Percentiles rank a stretch among this genome's conserved stretches.
These are phyloP conservation scores for Amanita rimosa DNA, from an alignment of 768 basidiomycete species.

Conservation along the genomic window DNA sequence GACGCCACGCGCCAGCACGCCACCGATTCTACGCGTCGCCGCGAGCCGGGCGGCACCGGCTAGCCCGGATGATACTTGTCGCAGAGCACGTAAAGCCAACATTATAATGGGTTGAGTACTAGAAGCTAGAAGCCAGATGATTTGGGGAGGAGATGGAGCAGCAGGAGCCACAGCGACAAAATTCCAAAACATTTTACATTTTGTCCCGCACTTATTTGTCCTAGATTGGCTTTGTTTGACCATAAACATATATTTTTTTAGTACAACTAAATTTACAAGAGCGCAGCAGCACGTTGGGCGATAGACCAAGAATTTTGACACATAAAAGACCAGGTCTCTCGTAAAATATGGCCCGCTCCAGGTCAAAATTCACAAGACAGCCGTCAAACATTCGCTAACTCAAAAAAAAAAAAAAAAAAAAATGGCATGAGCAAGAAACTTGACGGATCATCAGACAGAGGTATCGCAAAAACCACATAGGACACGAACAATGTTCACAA, in stretches of 20 bases:
- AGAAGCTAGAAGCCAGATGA: neutral
- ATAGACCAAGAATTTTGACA: neutral
- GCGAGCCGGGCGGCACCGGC: neutral
- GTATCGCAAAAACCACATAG: neutral
- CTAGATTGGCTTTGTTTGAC: neutral
- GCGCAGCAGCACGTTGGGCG: neutral
- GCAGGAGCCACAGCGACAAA: no score
- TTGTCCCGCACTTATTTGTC: neutral
- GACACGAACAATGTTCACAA: neutral
- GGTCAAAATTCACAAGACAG: neutral
- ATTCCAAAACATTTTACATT: neutral
- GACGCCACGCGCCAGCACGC: neutral
- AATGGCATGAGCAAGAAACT: neutral
- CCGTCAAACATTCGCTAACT: neutral
- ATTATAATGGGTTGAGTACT: neutral
- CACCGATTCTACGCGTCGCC: constrained; percentile 1
- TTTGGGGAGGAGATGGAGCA: neutral
- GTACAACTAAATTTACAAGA: neutral
- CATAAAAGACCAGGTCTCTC: neutral
- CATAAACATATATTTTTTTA: neutral
- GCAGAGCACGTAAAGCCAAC: constrained; percentile 5
- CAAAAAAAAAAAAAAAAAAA: no score
- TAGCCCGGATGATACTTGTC: constrained; percentile 4
- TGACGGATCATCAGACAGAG: neutral
- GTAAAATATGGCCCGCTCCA: neutral